phyloP scores from a whole-genome alignment of 495 filamentous ascomycete genomes.

The Terfezia boudieri region DNA sequence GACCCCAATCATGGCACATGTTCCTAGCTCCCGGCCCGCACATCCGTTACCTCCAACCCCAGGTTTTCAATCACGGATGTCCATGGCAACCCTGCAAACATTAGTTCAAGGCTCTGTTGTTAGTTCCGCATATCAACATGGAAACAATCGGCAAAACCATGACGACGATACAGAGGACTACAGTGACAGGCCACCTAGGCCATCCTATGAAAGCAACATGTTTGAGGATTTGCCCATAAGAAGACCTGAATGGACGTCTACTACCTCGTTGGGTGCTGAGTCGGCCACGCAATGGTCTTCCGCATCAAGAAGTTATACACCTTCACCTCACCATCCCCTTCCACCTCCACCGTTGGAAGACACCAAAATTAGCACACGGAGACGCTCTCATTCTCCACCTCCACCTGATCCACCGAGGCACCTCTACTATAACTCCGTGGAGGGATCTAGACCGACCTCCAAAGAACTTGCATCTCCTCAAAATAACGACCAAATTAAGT shows the following conservation, averaged over 20 bases:
- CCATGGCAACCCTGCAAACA: neutral
- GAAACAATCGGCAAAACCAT: too few relatives aligned
- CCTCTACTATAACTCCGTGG: too few relatives aligned
- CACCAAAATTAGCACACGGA: too few relatives aligned
- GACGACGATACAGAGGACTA: neutral
- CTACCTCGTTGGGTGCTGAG: constrained; percentile 17
- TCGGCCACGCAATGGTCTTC: constrained; percentile 7
- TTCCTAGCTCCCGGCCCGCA: constrained; percentile 13
- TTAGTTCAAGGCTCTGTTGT: neutral
- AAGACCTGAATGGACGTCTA: constrained; percentile 17
- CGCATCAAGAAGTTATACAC: constrained; percentile 34
- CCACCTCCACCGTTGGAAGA: too few relatives aligned
- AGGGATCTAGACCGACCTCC: too few relatives aligned
- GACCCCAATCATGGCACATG: constrained; percentile 13
- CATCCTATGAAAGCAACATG: constrained; percentile 10
- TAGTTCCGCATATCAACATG: too few relatives aligned
- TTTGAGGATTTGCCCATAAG: constrained; percentile 5
- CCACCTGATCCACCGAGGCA: too few relatives aligned
- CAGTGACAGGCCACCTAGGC: neutral
- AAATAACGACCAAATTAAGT: too few relatives aligned
- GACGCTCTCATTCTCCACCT: too few relatives aligned
- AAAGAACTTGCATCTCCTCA: too few relatives aligned
- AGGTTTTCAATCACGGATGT: neutral
- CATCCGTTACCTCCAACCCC: constrained; percentile 7
- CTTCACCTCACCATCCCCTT: too few relatives aligned